Base-by-base conservation (phyloP, 176 grass and related monocot genomes). In the Chloris gayana region DNA sequence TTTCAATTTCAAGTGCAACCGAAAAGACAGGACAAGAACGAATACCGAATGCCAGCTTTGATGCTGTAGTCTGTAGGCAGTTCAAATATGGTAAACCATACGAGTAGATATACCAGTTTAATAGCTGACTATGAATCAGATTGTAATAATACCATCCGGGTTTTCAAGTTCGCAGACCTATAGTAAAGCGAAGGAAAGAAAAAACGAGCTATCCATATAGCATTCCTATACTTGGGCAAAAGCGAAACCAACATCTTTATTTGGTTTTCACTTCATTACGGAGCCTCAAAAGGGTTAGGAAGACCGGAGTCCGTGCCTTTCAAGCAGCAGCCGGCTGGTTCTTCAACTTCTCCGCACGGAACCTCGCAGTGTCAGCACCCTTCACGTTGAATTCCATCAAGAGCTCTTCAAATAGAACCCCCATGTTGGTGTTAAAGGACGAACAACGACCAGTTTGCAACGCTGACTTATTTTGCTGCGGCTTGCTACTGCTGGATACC, bases 341-440 rank as follows among this genome's bases (percentile, higher is more conserved):
- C 67, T 86, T n/a, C n/a, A n/a, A n/a, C n/a, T n/a, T n/a, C n/a
- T n/a, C n/a, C n/a, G n/a, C n/a, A n/a, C n/a, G n/a, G n/a, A n/a
- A n/a, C n/a, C n/a, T n/a, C n/a, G n/a, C n/a, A n/a, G n/a, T n/a
- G n/a, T n/a, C n/a, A n/a, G n/a, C n/a, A n/a, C n/a, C n/a, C n/a
- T n/a, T n/a, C n/a, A n/a, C n/a, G n/a, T n/a, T n/a, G n/a, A n/a
- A n/a, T n/a, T n/a, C n/a, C n/a, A n/a, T n/a, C n/a, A n/a, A n/a
- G n/a, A n/a, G n/a, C n/a, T n/a, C n/a, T 89, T 98, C 90, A 75
- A 90, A 94, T 18, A 98, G 76, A 61, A 82, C 64, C 29, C 80
- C 59, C 49, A 98, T 72, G 51, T 63, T 62, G 10, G 45, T 0
- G 59, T 85, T 98, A 74, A 94, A 98, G 37, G 77, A 30, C 71